Conservation (phyloP, 805 yeast species). For the Tetrapisispora iriomotensis region DNA sequence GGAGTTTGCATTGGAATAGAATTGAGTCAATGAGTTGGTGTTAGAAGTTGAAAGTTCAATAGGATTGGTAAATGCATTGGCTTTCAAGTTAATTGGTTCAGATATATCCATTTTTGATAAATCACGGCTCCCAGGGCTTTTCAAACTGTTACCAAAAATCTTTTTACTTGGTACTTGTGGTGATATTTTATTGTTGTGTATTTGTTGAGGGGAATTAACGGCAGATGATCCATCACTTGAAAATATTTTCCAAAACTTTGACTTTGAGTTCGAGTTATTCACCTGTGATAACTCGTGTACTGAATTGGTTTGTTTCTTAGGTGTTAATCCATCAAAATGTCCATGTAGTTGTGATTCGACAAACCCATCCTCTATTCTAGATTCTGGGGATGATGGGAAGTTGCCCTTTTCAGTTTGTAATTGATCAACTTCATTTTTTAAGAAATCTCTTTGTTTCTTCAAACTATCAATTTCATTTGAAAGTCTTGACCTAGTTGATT, state of each 20-base stretch:
- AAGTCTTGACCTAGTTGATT: slow-evolving; percentile 35
- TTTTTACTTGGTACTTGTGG: neutral
- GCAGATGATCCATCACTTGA: slow-evolving; percentile 4
- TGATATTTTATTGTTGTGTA: neutral
- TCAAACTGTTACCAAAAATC: neutral
- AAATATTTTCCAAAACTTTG: slow-evolving; percentile 29
- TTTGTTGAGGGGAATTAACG: slow-evolving; percentile 2
- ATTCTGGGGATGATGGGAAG: neutral
- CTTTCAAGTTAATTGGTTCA: neutral
- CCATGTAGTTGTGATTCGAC: neutral
- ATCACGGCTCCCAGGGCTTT: neutral
- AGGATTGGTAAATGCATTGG: neutral
- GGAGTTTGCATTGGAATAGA: neutral
- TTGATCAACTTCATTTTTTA: slow-evolving; percentile 37
- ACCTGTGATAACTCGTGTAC: slow-evolving; percentile 1
- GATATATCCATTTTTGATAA: slow-evolving; percentile 2
- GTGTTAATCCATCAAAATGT: neutral
- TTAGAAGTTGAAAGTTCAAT: neutral
- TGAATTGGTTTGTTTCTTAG: slow-evolving; percentile 2
- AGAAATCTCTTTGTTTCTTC: slow-evolving; percentile 35
- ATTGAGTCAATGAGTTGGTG: too few species aligned
- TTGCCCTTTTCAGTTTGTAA: slow-evolving; percentile 16
- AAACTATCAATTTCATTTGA: slow-evolving; percentile 44
- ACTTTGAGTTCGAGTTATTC: slow-evolving; percentile 12
- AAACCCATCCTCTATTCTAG: neutral